Evolutionary conservation across 2,329 filamentous ascomycete genomes (phyloP), one percentile per base, ranked within the genome.

Genomic region (Sporothrix pallida): DNA sequence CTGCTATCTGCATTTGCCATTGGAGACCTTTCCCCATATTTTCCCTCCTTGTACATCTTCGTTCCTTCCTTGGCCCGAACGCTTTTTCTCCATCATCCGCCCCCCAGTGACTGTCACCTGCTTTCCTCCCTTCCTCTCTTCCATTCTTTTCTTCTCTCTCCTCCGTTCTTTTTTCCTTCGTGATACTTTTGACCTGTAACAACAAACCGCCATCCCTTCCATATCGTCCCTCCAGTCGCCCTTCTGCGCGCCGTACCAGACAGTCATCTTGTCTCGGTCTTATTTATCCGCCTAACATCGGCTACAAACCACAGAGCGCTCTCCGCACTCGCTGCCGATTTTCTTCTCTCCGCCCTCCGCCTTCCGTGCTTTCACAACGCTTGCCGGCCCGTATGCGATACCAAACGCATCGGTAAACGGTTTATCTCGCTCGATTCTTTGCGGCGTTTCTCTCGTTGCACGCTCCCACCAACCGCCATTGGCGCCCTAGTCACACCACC

Each of bases 11-110:
- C 54, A 63, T 65, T 67, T 70, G 68, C 46, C 58, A 62, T 62
- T 71, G 58, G 58, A 44, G n/a, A 72, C 63, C 69, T 71, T 69
- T 72, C 73, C 73, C 73, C 73, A 72, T 74, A 72, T 74, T 74
- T 74, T 58, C 54, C 58, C 42, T 74, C 69, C 69, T 46, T 37
- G 31, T 26, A 68, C 37, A 26, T 68, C 65, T 48, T 71, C 60
- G 68, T 70, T 74, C 73, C 60, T 69, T 63, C 54, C 62, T 56
- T 46, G 46, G 48, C 52, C 37, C 37, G 70, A 48, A 71, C 68
- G 65, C 62, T 71, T 72, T 31, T 65, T 63, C 17, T 48, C 56
- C 52, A 62, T 68, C 63, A 50, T 65, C 69, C 72, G 31, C 37
- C 52, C 69, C 56, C 56, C 31, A 37, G 12, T 44, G 52, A 58